Evolutionary conservation across 1,139 yeast species (phyloP), one percentile per base, ranked within the genome.

Genomic region (Kazachstania sp.): DNA sequence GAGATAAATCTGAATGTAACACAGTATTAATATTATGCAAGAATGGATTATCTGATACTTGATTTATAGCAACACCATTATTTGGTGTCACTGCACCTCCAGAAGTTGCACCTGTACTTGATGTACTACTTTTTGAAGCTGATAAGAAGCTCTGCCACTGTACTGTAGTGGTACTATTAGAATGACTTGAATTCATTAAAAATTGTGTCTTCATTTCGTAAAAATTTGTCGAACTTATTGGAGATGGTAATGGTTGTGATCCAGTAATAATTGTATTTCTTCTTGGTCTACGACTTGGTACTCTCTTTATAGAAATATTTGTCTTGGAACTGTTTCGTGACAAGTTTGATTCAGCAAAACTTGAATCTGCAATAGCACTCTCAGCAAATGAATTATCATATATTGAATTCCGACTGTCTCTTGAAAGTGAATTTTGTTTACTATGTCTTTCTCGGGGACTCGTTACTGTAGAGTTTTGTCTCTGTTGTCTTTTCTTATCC

Each of bases 161-260:
- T 15, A 51, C 45, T 9, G 59, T 51, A 20, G 57, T 48, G 7
- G 46, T 41, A 37, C 51, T 49, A 28, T 54, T 46, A 15, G 53
- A 39, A 40, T 51, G 51, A 18, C 52, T 49, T 8, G 46, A 31
- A 19, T 37, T 39, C 8, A 58, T 57, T 16, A 62, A 42, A 35
- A 59, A 46, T 30, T 62, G 65, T 15, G 55, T 48, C 45, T 61
- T 63, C 60, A 63, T 57, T 38, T 66, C 71, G 44, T 63, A 61
- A 34, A 65, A 59, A 46, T 64, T 64, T 4, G 68, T 71, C 0
- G 79, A 72, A 52, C 78, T 71, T 49, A 85, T 70, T 2, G 95
- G 92, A 0, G 90, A 81, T 1, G 95, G 94, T 45, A 86, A 69
- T 13, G 95, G 95, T 61, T 84, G 92, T 0, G 92, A 83, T 1